Base-by-base conservation (phyloP, 2,329 filamentous ascomycete species). In the Atkinsonella hypoxylon region DNA sequence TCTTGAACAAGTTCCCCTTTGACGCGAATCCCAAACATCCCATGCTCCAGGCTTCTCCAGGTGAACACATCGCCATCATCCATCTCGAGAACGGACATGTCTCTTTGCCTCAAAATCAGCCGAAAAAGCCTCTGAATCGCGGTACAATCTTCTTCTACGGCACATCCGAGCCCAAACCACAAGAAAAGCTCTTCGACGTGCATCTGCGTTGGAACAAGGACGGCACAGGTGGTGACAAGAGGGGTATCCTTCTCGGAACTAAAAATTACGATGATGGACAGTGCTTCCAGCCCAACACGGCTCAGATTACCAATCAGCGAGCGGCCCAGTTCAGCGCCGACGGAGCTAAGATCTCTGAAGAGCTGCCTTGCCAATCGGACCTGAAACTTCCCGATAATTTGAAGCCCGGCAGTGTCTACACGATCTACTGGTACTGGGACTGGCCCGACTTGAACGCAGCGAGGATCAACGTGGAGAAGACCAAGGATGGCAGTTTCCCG, bases 361-460 rank as follows among this genome's bases (percentile, higher is more conserved):
- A 84, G 59, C 72, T 90, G 47, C 83, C 77, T 71, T 97, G 93
- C 69, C 90, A 96, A 67, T 83, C 83, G 36, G 83, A 93, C 61
- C 71, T 96, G 45, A 75, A 82, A 61, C 71, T 98, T 13, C 93
- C 93, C 0, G 62, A 72, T 5, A 77, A 85, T 58, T 71, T 81
- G 45, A 66, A 76, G n/a, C 65, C 73, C 10, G 81, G 81, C 43
- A 77, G 82, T 31, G 75, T 76, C 30, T 87, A 90, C 64, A 91
- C 89, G 3, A 69, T 95, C 48, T 95, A 95, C 73, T 97, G 91
- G 91, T 84, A 96, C 44, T 97, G 93, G 93, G 85, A 95, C 66
- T 98, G 89, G 88, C 83, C 85, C 2, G 83, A 79, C 13, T 72
- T 81, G 62, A 67, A 70, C 59, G 59, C 61, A 39, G 66, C 64